Conservation (phyloP, 2,329 filamentous ascomycete genomes). For the Alternaria conjuncta region DNA sequence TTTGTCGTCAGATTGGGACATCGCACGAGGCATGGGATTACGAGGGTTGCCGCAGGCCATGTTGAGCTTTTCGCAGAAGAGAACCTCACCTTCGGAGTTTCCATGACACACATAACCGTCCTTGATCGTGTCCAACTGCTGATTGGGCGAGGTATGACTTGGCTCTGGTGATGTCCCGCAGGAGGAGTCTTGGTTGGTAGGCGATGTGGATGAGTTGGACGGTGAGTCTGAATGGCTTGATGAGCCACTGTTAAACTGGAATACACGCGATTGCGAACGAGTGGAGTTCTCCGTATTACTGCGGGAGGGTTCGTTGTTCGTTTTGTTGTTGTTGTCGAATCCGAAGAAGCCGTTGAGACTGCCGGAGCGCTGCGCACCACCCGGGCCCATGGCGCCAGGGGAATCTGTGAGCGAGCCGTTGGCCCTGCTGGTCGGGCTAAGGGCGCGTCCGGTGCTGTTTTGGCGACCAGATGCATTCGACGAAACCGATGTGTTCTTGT, state of each 20-base stretch:
- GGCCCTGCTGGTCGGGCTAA: conserved; percentile 46
- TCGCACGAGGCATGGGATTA: conserved; percentile 60
- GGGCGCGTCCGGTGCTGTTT: conserved; percentile 40
- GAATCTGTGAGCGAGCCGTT: conserved; percentile 34
- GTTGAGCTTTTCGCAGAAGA: conserved; percentile 63
- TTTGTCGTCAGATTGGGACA: conserved; percentile 52
- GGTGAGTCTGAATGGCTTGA: conserved; percentile 58
- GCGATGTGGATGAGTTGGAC: conserved; percentile 59
- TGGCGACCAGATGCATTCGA: conserved; percentile 36
- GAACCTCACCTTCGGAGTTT: conserved; percentile 59
- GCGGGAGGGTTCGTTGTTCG: conserved; percentile 20
- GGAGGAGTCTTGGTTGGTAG: conserved; percentile 60
- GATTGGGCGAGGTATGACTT: conserved; percentile 74
- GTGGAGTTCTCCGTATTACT: conserved; percentile 52
- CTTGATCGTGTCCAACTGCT: conserved; percentile 64
- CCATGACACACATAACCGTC: conserved; percentile 56
- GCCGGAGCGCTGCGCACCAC: conserved; percentile 45
- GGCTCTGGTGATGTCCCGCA: conserved; percentile 82
- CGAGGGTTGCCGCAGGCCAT: conserved; percentile 62
- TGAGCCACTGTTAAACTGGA: conserved; percentile 59
- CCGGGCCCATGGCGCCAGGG: conserved; percentile 38
- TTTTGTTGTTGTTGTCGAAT: conserved; percentile 21
- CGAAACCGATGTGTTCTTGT: conserved; percentile 34
- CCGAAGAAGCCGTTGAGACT: conserved; percentile 37
- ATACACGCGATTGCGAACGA: conserved; percentile 53